phyloP scores from a whole-genome alignment of 106 monocot genomes.

The Apostasia shenzhenica region DNA sequence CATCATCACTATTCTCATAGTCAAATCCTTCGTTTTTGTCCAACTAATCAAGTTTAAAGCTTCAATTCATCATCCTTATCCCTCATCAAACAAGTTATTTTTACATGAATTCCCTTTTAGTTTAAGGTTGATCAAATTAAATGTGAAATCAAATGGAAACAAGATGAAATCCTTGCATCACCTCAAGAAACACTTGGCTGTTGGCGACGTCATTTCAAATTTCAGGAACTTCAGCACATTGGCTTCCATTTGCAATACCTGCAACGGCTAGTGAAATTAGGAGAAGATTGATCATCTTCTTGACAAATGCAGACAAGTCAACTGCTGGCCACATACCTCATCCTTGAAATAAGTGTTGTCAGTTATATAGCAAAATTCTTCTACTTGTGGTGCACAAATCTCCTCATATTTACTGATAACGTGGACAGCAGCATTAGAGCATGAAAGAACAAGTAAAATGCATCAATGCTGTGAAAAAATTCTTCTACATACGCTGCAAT shows the following conservation, averaged over 20 bases:
- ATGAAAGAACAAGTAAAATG: neutral
- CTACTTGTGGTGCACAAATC: conserved; percentile 82
- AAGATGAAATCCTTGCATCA: conserved; percentile 9
- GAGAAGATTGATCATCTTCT: neutral
- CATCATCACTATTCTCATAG: no score
- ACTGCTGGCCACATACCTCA: conserved; percentile 28
- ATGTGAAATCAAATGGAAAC: no score
- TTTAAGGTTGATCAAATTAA: no score
- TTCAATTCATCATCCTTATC: no score
- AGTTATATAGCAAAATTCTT: conserved; percentile 89
- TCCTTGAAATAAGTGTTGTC: conserved; percentile 85
- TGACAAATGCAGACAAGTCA: neutral
- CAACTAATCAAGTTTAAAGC: no score
- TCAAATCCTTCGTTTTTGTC: no score
- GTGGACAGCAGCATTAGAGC: neutral
- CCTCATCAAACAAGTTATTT: no score
- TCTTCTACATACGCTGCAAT: conserved; percentile 56
- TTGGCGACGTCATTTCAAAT: conserved; percentile 84
- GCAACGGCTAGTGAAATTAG: neutral
- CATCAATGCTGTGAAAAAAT: neutral
- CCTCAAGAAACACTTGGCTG: conserved; percentile 85
- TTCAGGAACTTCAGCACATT: conserved; percentile 64
- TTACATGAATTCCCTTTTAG: no score
- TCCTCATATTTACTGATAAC: conserved; percentile 82
- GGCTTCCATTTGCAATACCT: conserved; percentile 92